Evolutionary conservation across 106 monocot species (phyloP).

Genomic region (Platanthera guangdongensis): DNA sequence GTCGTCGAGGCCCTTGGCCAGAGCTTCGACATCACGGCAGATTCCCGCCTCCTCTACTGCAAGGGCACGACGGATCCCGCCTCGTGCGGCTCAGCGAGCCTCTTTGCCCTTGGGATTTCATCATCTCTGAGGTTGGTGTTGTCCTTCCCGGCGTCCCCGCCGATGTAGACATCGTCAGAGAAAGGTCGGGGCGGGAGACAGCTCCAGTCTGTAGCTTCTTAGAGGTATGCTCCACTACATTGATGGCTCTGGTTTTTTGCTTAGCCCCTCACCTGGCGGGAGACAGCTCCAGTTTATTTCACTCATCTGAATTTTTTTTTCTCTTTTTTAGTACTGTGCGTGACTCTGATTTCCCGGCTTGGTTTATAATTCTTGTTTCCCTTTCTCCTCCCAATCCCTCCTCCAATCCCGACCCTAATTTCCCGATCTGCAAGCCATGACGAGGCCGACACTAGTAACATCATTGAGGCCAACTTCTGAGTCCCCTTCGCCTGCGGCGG

Average conservation of each 20-base stretch:
- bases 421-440: no score
- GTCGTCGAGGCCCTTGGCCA: constrained; percentile 67
- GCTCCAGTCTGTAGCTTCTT: constrained; percentile 41
- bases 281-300: no score
- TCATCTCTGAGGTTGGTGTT: constrained; percentile 7
- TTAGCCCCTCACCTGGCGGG: no score
- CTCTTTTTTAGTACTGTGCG: neutral
- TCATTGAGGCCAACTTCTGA: constrained; percentile 30
- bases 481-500: constrained; percentile 30
- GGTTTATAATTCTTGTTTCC: no score
- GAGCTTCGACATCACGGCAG: constrained; percentile 75
- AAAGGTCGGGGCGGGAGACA: constrained; percentile 25
- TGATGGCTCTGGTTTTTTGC: neutral
- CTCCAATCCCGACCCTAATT: no score
- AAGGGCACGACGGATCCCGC: constrained; percentile 54
- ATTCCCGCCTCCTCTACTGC: constrained; percentile 84
- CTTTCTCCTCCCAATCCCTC: no score
- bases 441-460: neutral
- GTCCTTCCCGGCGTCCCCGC: constrained; percentile 29
- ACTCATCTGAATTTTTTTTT: neutral
- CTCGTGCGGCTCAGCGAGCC: constrained; percentile 33
- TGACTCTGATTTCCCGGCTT: no score
- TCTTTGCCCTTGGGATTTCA: constrained; percentile 15
- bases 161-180: constrained; percentile 32
- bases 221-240: constrained; percentile 25